These are phyloP conservation scores for Boletus bicolor DNA, from an alignment of 768 basidiomycete species.

Conservation along the genomic window DNA sequence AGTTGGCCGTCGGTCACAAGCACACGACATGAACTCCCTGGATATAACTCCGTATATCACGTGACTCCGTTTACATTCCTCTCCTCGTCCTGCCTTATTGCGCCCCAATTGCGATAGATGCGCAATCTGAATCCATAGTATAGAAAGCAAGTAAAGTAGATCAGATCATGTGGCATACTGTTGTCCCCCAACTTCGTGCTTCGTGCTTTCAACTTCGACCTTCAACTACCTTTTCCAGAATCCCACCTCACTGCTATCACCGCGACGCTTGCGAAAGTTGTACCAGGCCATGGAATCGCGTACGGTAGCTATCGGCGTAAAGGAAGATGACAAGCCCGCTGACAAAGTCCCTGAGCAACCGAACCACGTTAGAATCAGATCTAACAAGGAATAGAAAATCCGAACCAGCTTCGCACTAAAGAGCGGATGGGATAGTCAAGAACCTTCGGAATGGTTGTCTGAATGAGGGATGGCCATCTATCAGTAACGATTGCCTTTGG, in stretches of 20 bases:
- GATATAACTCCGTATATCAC: constrained; percentile 8
- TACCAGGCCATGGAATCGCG: constrained; percentile 39
- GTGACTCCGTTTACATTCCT: constrained; percentile 7
- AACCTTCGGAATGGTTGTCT: constrained; percentile 81
- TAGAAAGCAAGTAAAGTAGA: constrained; percentile 11
- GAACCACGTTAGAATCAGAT: background rate
- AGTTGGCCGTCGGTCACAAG: background rate
- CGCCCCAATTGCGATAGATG: no score
- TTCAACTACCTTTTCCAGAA: background rate
- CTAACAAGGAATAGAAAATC: constrained; percentile 3
- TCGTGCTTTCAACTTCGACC: background rate
- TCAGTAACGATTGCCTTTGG: constrained; percentile 86
- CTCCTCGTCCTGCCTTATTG: background rate
- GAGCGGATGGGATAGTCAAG: constrained; percentile 86
- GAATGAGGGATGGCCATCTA: constrained; percentile 76
- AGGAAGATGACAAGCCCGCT: constrained; percentile 46
- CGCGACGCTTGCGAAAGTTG: constrained; percentile 39
- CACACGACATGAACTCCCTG: background rate
- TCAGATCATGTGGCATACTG: constrained; percentile 20
- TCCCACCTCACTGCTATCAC: constrained; percentile 14
- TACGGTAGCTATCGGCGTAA: constrained; percentile 48
- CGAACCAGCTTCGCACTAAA: constrained; percentile 70
- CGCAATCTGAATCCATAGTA: constrained; percentile 6
- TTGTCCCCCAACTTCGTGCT: background rate
- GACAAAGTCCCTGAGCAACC: constrained; percentile 45